Base-by-base conservation (phyloP, 75 land plant species). In the Adiantum capillusveneris region DNA sequence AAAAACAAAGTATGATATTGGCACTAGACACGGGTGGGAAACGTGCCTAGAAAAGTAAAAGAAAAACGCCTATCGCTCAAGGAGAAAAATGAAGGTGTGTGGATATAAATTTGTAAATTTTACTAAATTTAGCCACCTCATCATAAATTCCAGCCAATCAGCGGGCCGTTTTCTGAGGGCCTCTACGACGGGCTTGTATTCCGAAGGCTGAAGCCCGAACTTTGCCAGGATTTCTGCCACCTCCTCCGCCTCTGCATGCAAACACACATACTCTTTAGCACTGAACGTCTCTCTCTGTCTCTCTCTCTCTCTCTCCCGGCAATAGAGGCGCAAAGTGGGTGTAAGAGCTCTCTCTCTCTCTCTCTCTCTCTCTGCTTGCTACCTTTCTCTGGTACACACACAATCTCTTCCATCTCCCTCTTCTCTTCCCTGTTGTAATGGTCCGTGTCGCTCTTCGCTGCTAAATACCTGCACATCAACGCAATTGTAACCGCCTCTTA, bases 141-240 rank as follows among this genome's bases (percentile, higher is more conserved):
- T 68, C 70, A 68, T 68, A 37, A 68, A 68, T 2, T 68, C 70
- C 43, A 68, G 25, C 70, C 70, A 68, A 14, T 67, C 64, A 1
- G 56, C 55, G 11, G 61, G 70, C 20, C 70, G 21, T 20, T 60
- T 68, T 20, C 63, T 39, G 0, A 68, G 29, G 9, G 64, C 53
- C 18, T 44, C 55, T 17, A 68, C 71, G 6, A 68, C 71, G 0
- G 57, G 64, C 56, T 37, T 22, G 65, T 68, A 68, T 30, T 68
- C 70, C 5, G 46, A 26, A 1, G 49, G 55, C 20, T 31, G 17
- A n/a, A 68, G 34, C 14, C 71, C 71, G 39, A 44, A 68, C 1
- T 60, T 36, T 6, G 71, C 54, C 12, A 68, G 34, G 22, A 68
- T 68, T 1, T 60, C 58, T 18, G 56, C 64, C 14, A 60, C 64